A percentile compares a stretch with the other conserved stretches of the same genome.
These are phyloP conservation scores for Argentina anserina DNA, from an alignment of 306 rosid species.

Conservation along the genomic window DNA sequence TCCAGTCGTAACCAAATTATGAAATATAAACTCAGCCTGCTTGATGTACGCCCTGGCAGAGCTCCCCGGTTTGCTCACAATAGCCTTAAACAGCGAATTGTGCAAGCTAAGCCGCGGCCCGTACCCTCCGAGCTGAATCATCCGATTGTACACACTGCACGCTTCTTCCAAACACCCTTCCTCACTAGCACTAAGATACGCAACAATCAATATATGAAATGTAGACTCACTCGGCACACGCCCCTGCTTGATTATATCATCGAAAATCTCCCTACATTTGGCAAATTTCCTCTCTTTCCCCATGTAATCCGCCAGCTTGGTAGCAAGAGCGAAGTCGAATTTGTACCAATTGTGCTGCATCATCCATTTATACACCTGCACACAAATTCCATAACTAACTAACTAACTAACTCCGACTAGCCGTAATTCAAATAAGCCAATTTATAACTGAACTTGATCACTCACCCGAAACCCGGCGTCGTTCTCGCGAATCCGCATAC, in stretches of 20 bases:
- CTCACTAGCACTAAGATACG: slow-evolving; percentile 74
- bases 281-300: slow-evolving; percentile 85
- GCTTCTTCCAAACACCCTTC: slow-evolving; percentile 92
- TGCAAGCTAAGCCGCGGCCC: slow-evolving; percentile 84
- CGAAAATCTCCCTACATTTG: slow-evolving; percentile 87
- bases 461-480: slow-evolving; percentile 63
- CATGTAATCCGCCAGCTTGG: slow-evolving; percentile 86
- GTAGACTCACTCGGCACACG: slow-evolving; percentile 90
- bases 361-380: slow-evolving; percentile 95
- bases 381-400: not conserved
- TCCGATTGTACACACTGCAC: slow-evolving; percentile 67
- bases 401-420: no score
- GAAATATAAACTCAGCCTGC: slow-evolving; percentile 91
- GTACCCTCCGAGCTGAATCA: slow-evolving; percentile 97
- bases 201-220: slow-evolving; percentile 79
- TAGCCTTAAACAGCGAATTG: slow-evolving; percentile 73
- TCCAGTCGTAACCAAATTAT: slow-evolving; percentile 66
- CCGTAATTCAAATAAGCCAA: no score
- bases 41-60: slow-evolving; percentile 65
- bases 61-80: slow-evolving; percentile 62
- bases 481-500: slow-evolving; percentile 83
- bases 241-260: slow-evolving; percentile 86
- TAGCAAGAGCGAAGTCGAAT: slow-evolving; percentile 83
- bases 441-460: no score
- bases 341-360: slow-evolving; percentile 76